phyloP scores from a whole-genome alignment of 176 grass and related monocot genomes.

The Cenchrus purpureus region DNA sequence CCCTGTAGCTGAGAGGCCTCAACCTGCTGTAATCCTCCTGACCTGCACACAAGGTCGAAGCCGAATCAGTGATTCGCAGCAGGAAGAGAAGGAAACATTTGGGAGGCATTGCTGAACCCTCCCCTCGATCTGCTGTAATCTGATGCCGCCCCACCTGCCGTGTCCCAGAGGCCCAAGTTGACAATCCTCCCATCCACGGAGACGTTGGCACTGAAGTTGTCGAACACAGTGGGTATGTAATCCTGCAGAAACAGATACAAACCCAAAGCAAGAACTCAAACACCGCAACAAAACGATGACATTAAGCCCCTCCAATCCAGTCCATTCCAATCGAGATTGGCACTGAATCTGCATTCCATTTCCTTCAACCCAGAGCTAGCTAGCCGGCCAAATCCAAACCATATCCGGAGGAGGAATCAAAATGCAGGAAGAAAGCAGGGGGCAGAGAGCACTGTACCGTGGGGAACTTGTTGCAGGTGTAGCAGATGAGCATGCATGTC shows the following conservation, averaged over 20 bases:
- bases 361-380: not conserved
- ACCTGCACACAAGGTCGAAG: not conserved
- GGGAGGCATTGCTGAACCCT: not conserved
- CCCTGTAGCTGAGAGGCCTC: conserved; percentile 40
- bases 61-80: not conserved
- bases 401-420: not conserved
- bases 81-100: not conserved
- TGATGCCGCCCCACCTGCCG: conserved; percentile 37
- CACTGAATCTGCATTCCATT: conserved; percentile 12
- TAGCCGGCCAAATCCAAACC: not conserved
- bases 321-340: not conserved
- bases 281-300: not conserved
- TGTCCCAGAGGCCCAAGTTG: conserved; percentile 55
- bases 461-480: conserved; percentile 99
- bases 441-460: conserved; percentile 32
- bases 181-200: conserved; percentile 51
- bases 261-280: not conserved
- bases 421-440: not conserved
- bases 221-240: conserved; percentile 55
- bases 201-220: conserved; percentile 59
- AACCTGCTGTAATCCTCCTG: conserved; percentile 39
- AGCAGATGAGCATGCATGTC: conserved; percentile 98
- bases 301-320: not conserved
- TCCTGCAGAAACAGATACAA: conserved; percentile 28
- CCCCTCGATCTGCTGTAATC: not conserved